phyloP scores from a whole-genome alignment of 257 asterid genomes.

The Nicotiana attenuata region DNA sequence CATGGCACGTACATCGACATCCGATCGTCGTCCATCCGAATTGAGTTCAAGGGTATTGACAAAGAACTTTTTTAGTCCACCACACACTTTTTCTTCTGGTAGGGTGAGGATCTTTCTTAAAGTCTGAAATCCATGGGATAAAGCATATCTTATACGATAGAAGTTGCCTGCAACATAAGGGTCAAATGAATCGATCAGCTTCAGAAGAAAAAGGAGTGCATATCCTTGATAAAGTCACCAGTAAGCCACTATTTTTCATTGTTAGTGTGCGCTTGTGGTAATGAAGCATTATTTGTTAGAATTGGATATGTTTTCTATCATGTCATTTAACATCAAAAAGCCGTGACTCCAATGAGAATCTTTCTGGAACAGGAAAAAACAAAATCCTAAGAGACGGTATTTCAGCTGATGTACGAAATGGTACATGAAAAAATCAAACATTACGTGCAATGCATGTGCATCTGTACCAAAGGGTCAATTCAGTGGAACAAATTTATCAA shows the following conservation, averaged over 20 bases:
- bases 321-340: neutral
- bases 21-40: neutral
- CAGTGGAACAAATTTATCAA: neutral
- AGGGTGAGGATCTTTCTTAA: slow-evolving; percentile 2
- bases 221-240: too few relatives aligned
- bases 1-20: neutral
- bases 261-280: neutral
- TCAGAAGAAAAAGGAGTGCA: neutral
- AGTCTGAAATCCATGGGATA: slow-evolving; percentile 3
- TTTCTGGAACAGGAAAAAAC: neutral
- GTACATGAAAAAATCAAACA: too few relatives aligned
- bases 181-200: neutral
- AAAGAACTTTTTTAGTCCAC: slow-evolving; percentile 4
- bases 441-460: neutral
- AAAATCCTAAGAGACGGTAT: neutral
- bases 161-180: neutral
- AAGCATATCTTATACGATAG: neutral
- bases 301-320: too few relatives aligned
- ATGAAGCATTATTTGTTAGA: neutral
- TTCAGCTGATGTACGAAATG: neutral
- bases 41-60: neutral
- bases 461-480: neutral
- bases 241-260: too few relatives aligned
- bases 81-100: neutral
- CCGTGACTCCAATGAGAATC: neutral